Base-by-base conservation (phyloP, 2,329 filamentous ascomycete genomes). In the Grosmannia serpens region DNA sequence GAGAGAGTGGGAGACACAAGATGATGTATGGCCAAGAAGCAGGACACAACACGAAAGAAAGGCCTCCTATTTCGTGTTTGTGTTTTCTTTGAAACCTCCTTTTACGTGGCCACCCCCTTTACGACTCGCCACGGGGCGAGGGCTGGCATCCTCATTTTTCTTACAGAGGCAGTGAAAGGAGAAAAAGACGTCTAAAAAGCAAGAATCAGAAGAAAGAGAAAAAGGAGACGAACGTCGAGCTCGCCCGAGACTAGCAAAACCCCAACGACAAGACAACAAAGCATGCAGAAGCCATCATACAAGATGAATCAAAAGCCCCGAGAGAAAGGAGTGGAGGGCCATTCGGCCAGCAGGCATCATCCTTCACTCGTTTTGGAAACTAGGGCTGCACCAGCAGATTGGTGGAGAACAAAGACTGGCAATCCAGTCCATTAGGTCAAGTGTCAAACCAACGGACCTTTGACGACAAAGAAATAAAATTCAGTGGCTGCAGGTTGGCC, bases 321-420 rank as follows among this genome's bases (percentile, higher is more conserved):
- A 55, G 50, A 54, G 33, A 53, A 27, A 33, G 22, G 20, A 53
- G 50, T 26, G 38, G 15, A 38, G 46, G 33, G 38, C 27, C 52
- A 35, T 27, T 6, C 26, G 24, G 35, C 38, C 20, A 10, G 49
- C 58, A 59, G 31, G 58, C 54, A 59, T 59, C 53, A 59, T 53
- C 47, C 47, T 58, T 20, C 22, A 26, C 26, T 27, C 53, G 52
- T 49, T 29, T 46, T 54, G 53, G 35, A 56, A 22, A 41, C 57
- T 52, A 57, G 46, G 56, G 35, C 55, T 56, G 55, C 50, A 38
- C 35, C 38, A 33, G 57, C 24, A 31, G 11, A 17, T 20, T 27
- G 57, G 61, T 61, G 61, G 61, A 59, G 59, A 61, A 60, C 60
- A 60, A 60, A 62, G 59, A 49, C 56, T 53, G 35, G 29, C 51